These are phyloP conservation scores for Symbiodinium pilosum DNA, from an alignment of 73 alveolate genomes.

Conservation along the genomic window DNA sequence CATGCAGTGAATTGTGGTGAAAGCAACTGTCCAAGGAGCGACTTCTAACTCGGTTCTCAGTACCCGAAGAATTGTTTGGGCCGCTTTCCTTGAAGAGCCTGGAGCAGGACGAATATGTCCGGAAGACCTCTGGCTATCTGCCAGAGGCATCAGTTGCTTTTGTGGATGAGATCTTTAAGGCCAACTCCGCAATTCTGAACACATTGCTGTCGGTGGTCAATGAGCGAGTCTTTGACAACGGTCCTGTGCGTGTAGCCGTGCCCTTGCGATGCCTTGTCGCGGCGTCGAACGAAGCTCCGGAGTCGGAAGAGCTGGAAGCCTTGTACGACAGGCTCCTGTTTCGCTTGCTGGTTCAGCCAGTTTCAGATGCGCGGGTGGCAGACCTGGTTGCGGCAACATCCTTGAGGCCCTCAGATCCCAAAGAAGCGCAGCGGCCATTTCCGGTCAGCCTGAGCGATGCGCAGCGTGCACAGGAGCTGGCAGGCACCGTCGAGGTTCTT, in stretches of 20 bases:
- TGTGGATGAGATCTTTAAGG: slow-evolving; percentile 92
- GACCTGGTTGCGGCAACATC: slow-evolving; percentile 4
- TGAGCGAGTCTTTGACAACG: slow-evolving; percentile 93
- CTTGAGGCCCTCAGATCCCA: not conserved
- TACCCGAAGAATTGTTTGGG: slow-evolving; percentile 89
- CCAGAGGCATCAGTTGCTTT: slow-evolving; percentile 73
- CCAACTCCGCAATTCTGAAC: slow-evolving; percentile 28
- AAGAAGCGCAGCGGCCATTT: not conserved
- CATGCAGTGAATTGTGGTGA: not conserved
- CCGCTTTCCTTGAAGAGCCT: slow-evolving; percentile 75
- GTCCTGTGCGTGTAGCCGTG: slow-evolving; percentile 65
- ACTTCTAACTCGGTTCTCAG: slow-evolving; percentile 82
- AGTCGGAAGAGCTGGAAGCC: slow-evolving; percentile 71
- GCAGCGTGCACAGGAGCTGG: not conserved
- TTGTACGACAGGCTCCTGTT: slow-evolving; percentile 66
- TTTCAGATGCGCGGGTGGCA: slow-evolving; percentile 18
- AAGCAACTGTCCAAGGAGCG: slow-evolving; percentile 51
- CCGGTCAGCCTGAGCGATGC: slow-evolving; percentile 55
- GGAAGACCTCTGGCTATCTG: slow-evolving; percentile 50
- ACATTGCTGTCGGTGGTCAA: slow-evolving; percentile 65
- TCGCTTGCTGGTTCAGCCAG: slow-evolving; percentile 50
- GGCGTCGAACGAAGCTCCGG: slow-evolving; percentile 89
- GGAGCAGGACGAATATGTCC: slow-evolving; percentile 22
- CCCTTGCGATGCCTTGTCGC: slow-evolving; percentile 75
- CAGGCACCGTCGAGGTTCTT: not conserved